Evolutionary conservation across 2,329 filamentous ascomycete species (phyloP).

Genomic region (Neurospora crassa): DNA sequence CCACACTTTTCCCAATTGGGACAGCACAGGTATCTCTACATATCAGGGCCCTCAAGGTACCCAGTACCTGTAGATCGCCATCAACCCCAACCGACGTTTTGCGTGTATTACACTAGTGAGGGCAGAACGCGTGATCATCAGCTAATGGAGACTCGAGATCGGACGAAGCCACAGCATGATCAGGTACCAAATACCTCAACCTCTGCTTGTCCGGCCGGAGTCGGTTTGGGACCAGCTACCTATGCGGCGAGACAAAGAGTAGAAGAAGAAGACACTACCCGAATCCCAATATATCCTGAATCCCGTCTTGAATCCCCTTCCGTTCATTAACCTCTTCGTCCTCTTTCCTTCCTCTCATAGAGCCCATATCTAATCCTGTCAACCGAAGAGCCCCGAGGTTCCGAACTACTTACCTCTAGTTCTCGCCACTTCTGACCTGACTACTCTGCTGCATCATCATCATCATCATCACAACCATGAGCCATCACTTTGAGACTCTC

Average conservation of each 20-base stretch:
- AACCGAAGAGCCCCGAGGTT: not conserved
- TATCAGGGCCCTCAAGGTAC: not conserved
- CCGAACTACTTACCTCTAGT: not conserved
- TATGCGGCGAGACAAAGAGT: not conserved
- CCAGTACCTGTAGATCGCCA: not conserved
- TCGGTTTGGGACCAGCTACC: not conserved
- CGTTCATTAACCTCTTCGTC: slow-evolving; percentile 2
- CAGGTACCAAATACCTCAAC: not conserved
- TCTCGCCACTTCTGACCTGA: not conserved
- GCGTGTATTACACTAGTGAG: not conserved
- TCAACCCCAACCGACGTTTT: not conserved
- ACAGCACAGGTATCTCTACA: not conserved
- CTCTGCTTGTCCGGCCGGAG: not conserved
- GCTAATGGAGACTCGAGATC: not conserved
- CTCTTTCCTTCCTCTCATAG: not conserved
- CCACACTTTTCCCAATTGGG: slow-evolving; percentile 18
- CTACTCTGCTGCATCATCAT: not conserved
- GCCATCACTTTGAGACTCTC: slow-evolving; percentile 69
- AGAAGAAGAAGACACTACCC: not conserved
- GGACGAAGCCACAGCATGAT: not conserved
- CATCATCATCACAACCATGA: slow-evolving; percentile 25
- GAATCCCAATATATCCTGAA: not conserved
- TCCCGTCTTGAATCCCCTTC: not conserved
- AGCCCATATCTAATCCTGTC: slow-evolving; percentile 1
- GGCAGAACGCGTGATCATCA: not conserved